Evolutionary conservation across 371 early-diverging fungal genomes (phyloP), one percentile per base, ranked within the genome.

Genomic region (Apophysomyces ossiformis): DNA sequence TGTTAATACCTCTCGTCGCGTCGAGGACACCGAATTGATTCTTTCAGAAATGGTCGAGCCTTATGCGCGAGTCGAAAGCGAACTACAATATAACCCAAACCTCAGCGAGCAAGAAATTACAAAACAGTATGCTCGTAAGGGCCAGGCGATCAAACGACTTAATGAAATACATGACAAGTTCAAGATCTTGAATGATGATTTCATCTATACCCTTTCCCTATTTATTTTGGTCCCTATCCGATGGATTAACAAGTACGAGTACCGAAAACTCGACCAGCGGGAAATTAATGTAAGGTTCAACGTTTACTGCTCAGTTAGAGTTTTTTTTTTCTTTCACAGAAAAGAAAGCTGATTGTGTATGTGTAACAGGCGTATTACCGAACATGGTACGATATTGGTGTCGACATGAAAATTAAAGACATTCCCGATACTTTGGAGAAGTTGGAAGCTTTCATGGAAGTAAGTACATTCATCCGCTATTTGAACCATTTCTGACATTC

Each of bases 121-220:
- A 0, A 60, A 79, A 61, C 75, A 85, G 69, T 62, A 68, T 18
- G 57, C 63, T 16, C 69, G 87, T 9, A 57, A 66, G 2, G 61
- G 62, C 2, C 58, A 67, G 13, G 72, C 85, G 4, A 47, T 83
- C 5, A 61, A 68, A 5, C 69, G 87, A 7, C 35, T 87, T 38
- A 87, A 87, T 50, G 78, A 83, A 54, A 46, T 86, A 7, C 87
- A 87, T 58, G 73, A 73, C 9, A 78, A 78, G 44, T 85, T 85
- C 57, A 57, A 64, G 13, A 87, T 87, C 58, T 57, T 60, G 8
- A 76, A 85, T 13, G 82, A 76, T 0, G 87, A 87, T 37, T 85
- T 70, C 44, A 57, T 83, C 0, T 86, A 85, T 58, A 83, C 78
- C 1, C 66, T 87, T 5, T 62, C 72, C 0, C 47, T 83, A 16